A percentile compares a stretch with the other conserved stretches of the same genome.
These are phyloP conservation scores for Auricularia sp. DNA, from an alignment of 768 basidiomycete genomes.

Conservation along the genomic window DNA sequence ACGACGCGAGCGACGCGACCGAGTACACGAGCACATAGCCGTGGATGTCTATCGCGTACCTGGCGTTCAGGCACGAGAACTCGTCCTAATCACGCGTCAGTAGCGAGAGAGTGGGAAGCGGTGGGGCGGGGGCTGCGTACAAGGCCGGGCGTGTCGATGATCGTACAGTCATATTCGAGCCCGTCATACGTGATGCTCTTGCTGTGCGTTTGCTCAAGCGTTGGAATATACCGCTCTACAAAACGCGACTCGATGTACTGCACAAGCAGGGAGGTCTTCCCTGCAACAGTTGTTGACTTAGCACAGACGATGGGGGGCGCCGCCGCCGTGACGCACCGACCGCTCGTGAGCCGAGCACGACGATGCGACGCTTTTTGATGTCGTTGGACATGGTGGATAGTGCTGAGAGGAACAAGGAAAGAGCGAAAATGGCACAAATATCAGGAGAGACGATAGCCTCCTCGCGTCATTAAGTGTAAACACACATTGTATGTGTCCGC, in stretches of 20 bases:
- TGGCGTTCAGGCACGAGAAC: no score
- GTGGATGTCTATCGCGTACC: neutral
- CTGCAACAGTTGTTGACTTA: conserved; percentile 30
- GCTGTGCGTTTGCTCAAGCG: conserved; percentile 80
- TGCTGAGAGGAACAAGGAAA: no score
- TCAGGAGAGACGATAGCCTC: no score
- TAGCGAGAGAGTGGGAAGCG: no score
- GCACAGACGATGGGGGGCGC: conserved; percentile 10
- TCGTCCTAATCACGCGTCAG: no score
- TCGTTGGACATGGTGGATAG: no score
- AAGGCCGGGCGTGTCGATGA: conserved; percentile 96
- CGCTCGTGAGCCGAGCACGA: conserved; percentile 76
- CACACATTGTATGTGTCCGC: no score
- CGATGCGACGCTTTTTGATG: conserved; percentile 85
- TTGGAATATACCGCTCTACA: conserved; percentile 88
- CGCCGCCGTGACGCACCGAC: conserved; percentile 51
- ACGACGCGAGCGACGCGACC: neutral
- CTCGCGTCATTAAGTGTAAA: no score
- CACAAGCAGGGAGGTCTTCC: conserved; percentile 87
- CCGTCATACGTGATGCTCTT: conserved; percentile 85
- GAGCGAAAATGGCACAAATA: no score
- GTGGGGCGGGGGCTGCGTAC: no score
- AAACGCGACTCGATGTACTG: conserved; percentile 92
- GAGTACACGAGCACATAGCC: neutral
- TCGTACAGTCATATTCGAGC: conserved; percentile 88